phyloP scores from a whole-genome alignment of 176 grass and related monocot species.

The sorghum (Sorghum bicolor) region Sorghum_bicolor_NCBIv3 NC_012870.2:8771001-8771500 shows the following conservation, averaged over 20 bases:
- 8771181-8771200: background rate
- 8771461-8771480: background rate
- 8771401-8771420: background rate
- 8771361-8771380: background rate
- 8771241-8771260: background rate
- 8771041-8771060: background rate
- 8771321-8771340: background rate
- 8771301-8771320: background rate
- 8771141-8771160: background rate
- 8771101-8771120: background rate
- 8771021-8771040: constrained; percentile 74
- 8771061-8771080: background rate
- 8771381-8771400: background rate
- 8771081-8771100: background rate
- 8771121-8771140: background rate
- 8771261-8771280: background rate
- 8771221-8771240: background rate
- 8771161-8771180: background rate
- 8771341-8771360: background rate
- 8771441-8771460: background rate
- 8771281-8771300: background rate
- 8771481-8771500: background rate
- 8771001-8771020: constrained; percentile 59
- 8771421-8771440: background rate
- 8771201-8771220: background rate